Base-by-base conservation (phyloP, 306 rosid genomes). In the Cucurbita pepo region DNA sequence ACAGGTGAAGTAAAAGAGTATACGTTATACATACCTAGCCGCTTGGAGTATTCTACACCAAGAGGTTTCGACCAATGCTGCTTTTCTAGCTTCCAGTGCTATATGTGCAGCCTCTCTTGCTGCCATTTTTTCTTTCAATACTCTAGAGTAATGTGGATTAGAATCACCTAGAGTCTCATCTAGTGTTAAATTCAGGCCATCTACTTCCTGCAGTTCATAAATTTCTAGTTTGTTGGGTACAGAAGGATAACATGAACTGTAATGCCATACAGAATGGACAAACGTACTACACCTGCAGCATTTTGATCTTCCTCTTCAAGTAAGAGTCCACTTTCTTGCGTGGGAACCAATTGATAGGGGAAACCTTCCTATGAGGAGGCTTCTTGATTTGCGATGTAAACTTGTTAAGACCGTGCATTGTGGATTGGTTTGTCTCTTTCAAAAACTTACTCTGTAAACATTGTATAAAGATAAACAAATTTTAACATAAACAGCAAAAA, bases 161-260 rank as follows among this genome's bases (percentile, higher is more conserved):
- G 99, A 87, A 85, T 79, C 90, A n/a, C 92, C 96, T 70, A 91
- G 82, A 40, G 99, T 94, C 82, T 94, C 95, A 80, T 91, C 97
- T 50, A 94, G 92, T 14, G 97, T 86, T 84, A 85, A 82, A 77
- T 85, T 88, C 89, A 94, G 78, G 54, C 96, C 99, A 77, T 85
- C 87, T 58, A 85, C 88, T 83, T 91, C 96, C 95, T 91, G 85
- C 37, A 63, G 77, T 48, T 7, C 53, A 41, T 61, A 52, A 8
- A 77, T 71, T 18, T 41, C 45, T 14, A 69, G 14, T 50, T 47
- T 48, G 44, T 69, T 25, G 7, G 57, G 15, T 48, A 14, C 13
- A 66, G 10, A 69, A 69, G 45, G 18, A 48, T 54, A 71, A 38
- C 51, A 5, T 8, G 62, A 8, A 36, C 54, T 74, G 74, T 30